phyloP scores from a whole-genome alignment of 2,329 filamentous ascomycete species.

The Torrubiellomyces zombiae region DNA sequence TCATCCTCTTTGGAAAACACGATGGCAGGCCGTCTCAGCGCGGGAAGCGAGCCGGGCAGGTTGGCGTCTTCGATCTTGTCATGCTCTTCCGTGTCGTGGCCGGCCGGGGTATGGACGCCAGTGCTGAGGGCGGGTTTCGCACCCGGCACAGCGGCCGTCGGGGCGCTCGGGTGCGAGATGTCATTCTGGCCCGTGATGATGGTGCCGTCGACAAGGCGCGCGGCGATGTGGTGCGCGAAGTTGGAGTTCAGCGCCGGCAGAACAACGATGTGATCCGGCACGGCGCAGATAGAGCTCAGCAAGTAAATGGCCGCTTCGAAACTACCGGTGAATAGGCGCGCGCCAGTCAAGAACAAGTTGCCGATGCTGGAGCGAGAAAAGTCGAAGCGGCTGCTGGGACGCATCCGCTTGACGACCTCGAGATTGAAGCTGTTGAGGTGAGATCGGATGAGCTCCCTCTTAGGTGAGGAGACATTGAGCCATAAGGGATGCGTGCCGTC shows the following conservation, averaged over 20 bases:
- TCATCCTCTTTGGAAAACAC: conserved; percentile 62
- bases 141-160: conserved; percentile 27
- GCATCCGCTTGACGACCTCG: conserved; percentile 60
- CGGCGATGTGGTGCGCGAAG: conserved; percentile 88
- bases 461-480: conserved; percentile 51
- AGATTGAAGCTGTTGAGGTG: conserved; percentile 62
- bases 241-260: conserved; percentile 89
- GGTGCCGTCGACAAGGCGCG: conserved; percentile 57
- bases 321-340: conserved; percentile 76
- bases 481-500: conserved; percentile 68
- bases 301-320: conserved; percentile 90
- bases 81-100: conserved; percentile 34
- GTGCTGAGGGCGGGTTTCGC: conserved; percentile 8
- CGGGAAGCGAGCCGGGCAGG: conserved; percentile 64
- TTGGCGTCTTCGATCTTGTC: conserved; percentile 66
- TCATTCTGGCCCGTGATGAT: conserved; percentile 83
- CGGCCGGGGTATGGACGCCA: conserved; percentile 14
- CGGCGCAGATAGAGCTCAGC: conserved; percentile 70
- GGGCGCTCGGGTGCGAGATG: conserved; percentile 67
- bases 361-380: conserved; percentile 62
- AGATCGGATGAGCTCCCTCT: conserved; percentile 61
- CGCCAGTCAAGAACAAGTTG: conserved; percentile 69
- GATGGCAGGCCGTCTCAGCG: conserved; percentile 65
- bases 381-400: conserved; percentile 59
- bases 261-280: conserved; percentile 59